Evolutionary conservation across 2,329 filamentous ascomycete species (phyloP).

Genomic region (Gnomoniopsis smithogilvyi): DNA sequence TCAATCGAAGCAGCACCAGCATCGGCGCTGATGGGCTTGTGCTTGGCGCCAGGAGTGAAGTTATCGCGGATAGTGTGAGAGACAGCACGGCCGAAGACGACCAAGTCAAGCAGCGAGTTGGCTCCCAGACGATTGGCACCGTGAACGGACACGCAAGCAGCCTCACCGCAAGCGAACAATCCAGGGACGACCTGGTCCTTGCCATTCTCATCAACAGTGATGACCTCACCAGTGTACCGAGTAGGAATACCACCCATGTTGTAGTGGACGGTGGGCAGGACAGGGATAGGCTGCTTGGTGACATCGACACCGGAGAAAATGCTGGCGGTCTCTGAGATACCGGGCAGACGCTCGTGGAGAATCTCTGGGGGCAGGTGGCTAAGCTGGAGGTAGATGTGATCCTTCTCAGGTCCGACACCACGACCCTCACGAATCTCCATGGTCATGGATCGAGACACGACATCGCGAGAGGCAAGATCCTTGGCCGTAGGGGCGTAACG

Average conservation of each 20-base stretch:
- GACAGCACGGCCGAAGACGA: conserved; percentile 96
- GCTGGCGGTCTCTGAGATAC: conserved; percentile 97
- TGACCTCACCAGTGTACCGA: conserved; percentile 93
- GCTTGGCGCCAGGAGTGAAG: conserved; percentile 77
- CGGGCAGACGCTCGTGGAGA: conserved; percentile 91
- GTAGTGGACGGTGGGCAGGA: conserved; percentile 96
- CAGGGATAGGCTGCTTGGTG: conserved; percentile 93
- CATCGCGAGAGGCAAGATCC: conserved; percentile 94
- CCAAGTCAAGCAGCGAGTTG: conserved; percentile 95
- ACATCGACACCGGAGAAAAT: conserved; percentile 98
- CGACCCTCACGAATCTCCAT: conserved; percentile 97
- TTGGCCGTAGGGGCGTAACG: conserved; percentile 96
- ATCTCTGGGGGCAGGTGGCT: conserved; percentile 91
- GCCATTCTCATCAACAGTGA: conserved; percentile 81
- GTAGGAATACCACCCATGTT: conserved; percentile 99
- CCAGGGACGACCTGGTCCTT: conserved; percentile 92
- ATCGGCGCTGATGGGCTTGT: conserved; percentile 77
- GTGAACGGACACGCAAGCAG: conserved; percentile 96
- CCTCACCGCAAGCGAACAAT: conserved; percentile 94
- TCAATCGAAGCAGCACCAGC: conserved; percentile 85
- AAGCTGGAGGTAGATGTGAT: conserved; percentile 97
- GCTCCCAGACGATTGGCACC: conserved; percentile 96
- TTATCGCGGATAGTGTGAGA: conserved; percentile 97
- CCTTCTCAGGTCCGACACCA: conserved; percentile 94
- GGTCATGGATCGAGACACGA: conserved; percentile 97